phyloP scores from a whole-genome alignment of 495 filamentous ascomycete species.

The Coniosporium apollinis region DNA sequence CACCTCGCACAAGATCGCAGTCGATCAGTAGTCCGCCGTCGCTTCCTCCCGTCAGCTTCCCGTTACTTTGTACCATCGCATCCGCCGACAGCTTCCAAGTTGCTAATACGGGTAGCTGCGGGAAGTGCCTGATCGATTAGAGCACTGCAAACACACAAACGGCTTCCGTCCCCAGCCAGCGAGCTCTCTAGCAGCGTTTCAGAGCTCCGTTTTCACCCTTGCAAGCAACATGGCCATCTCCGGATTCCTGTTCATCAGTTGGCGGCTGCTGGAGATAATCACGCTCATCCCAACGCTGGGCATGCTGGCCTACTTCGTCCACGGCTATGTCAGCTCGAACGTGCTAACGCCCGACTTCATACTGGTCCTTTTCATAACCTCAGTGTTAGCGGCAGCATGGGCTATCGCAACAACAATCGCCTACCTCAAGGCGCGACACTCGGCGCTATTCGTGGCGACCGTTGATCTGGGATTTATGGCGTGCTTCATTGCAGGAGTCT shows the following conservation, averaged over 20 bases:
- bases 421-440: conserved; percentile 53
- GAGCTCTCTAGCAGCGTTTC: too few species aligned
- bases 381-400: conserved; percentile 66
- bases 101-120: too few species aligned
- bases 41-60: too few species aligned
- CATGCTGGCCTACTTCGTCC: conserved; percentile 77
- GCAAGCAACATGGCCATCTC: conserved; percentile 23
- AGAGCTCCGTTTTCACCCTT: too few species aligned
- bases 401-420: conserved; percentile 63
- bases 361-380: conserved; percentile 82
- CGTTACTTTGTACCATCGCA: too few species aligned
- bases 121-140: too few species aligned
- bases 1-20: too few species aligned
- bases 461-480: conserved; percentile 70
- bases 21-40: too few species aligned
- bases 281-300: conserved; percentile 78
- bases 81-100: too few species aligned
- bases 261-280: conserved; percentile 65
- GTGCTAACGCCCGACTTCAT: conserved; percentile 61
- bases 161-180: too few species aligned
- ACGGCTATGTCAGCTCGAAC: conserved; percentile 53
- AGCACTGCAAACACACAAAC: too few species aligned
- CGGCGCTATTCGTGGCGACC: conserved; percentile 58
- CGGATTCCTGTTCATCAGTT: conserved; percentile 68
- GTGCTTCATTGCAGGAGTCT: conserved; percentile 66